These are phyloP conservation scores for Plenodomus lindquistii DNA, from an alignment of 2,329 filamentous ascomycete genomes.

Conservation along the genomic window DNA sequence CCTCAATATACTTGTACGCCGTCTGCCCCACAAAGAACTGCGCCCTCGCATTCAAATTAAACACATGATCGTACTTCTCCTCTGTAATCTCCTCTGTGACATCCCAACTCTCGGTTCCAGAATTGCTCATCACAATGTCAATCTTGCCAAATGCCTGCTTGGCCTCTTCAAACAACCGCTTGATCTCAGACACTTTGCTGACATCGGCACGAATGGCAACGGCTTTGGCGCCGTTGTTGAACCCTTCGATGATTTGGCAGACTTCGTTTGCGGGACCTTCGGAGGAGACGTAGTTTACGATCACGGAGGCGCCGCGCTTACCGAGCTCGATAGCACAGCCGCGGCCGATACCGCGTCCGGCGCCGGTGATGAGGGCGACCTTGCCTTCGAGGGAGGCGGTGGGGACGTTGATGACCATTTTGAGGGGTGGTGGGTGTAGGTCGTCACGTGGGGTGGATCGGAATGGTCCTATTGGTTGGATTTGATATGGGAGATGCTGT, in stretches of 20 bases:
- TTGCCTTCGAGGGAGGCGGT: conserved; percentile 57
- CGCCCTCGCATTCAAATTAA: conserved; percentile 68
- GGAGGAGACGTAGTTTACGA: conserved; percentile 68
- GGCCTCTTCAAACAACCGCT: conserved; percentile 56
- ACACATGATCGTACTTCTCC: conserved; percentile 73
- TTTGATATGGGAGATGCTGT: not conserved
- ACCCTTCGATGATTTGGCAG: conserved; percentile 49
- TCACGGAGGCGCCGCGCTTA: conserved; percentile 64
- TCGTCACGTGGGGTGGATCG: conserved; percentile 21
- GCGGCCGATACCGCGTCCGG: conserved; percentile 67
- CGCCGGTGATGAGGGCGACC: conserved; percentile 64
- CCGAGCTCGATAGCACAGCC: conserved; percentile 70
- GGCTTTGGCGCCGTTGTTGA: conserved; percentile 55
- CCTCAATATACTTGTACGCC: conserved; percentile 70
- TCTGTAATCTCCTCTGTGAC: conserved; percentile 69
- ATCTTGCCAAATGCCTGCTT: conserved; percentile 50
- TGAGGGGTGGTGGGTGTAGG: conserved; percentile 13
- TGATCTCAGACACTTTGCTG: conserved; percentile 59
- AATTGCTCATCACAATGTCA: conserved; percentile 57
- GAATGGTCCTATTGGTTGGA: not conserved
- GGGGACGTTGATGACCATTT: conserved; percentile 50
- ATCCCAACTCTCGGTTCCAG: conserved; percentile 68
- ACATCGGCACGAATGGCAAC: conserved; percentile 65
- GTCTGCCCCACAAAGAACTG: conserved; percentile 81
- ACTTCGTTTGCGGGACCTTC: conserved; percentile 55